Evolutionary conservation across 345 rosid genomes (phyloP).

Genomic region (Barbarea vulgaris): DNA sequence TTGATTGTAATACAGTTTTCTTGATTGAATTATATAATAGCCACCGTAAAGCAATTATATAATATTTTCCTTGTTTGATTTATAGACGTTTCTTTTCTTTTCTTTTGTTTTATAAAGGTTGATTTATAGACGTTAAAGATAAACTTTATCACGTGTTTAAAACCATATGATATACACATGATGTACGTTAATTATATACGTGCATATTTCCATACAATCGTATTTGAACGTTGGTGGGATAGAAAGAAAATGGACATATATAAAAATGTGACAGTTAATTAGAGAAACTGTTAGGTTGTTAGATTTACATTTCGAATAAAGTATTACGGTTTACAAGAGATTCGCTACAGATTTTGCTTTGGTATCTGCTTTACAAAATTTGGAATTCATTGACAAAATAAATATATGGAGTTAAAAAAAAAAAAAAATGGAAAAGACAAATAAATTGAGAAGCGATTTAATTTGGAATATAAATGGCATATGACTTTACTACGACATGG

Average conservation of each 20-base stretch:
- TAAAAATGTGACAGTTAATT: not conserved
- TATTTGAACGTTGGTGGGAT: not conserved
- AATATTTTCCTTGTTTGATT: too few species aligned
- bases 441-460: not conserved
- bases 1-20: not conserved
- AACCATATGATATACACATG: not conserved
- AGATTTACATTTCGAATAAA: not conserved
- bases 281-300: not conserved
- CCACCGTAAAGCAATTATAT: too few species aligned
- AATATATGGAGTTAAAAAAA: too few species aligned
- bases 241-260: not conserved
- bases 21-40: not conserved
- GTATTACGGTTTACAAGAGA: not conserved
- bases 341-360: not conserved
- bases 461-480: not conserved
- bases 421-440: not conserved
- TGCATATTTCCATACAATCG: not conserved
- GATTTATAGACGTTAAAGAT: not conserved
- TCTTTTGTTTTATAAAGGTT: not conserved
- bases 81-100: too few species aligned
- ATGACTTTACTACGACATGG: not conserved
- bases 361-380: not conserved
- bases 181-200: not conserved
- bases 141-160: constrained; percentile 5
- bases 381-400: not conserved